Percentiles rank a stretch among this genome's conserved stretches.
These are phyloP conservation scores for Claviceps maximensis DNA, from an alignment of 2,329 filamentous ascomycete species.

Conservation along the genomic window DNA sequence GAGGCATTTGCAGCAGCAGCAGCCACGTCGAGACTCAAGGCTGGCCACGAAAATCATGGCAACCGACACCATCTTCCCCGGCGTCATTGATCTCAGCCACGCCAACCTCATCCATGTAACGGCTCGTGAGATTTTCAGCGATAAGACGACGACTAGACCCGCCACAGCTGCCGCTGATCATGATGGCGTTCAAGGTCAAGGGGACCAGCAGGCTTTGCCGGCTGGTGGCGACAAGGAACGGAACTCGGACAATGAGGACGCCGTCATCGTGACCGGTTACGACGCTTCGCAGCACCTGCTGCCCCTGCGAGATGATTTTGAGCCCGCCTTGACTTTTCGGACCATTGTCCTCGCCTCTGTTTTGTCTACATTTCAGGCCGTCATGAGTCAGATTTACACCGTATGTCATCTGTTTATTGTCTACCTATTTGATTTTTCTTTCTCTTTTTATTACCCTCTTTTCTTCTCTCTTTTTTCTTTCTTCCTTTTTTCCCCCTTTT, in stretches of 20 bases:
- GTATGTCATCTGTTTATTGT: slow-evolving; percentile 17
- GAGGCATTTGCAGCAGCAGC: too few species aligned
- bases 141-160: too few species aligned
- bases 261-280: slow-evolving; percentile 36
- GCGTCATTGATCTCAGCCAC: neutral
- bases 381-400: slow-evolving; percentile 41
- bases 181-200: too few species aligned
- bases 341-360: slow-evolving; percentile 34
- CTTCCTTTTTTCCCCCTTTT: too few species aligned
- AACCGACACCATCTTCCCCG: neutral
- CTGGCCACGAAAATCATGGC: neutral
- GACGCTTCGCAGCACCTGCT: slow-evolving; percentile 37
- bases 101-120: neutral
- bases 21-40: too few species aligned
- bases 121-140: neutral
- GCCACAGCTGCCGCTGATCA: neutral
- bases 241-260: slow-evolving; percentile 22
- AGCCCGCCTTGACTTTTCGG: slow-evolving; percentile 38
- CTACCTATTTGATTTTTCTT: too few species aligned
- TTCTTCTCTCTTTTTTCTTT: too few species aligned
- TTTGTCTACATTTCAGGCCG: slow-evolving; percentile 39
- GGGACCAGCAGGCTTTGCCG: neutral
- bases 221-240: slow-evolving; percentile 16
- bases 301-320: slow-evolving; percentile 38
- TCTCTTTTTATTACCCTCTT: too few species aligned